Evolutionary conservation across 2,329 filamentous ascomycete genomes (phyloP), one percentile per base, ranked within the genome.

Genomic region (Nemania sp.): DNA sequence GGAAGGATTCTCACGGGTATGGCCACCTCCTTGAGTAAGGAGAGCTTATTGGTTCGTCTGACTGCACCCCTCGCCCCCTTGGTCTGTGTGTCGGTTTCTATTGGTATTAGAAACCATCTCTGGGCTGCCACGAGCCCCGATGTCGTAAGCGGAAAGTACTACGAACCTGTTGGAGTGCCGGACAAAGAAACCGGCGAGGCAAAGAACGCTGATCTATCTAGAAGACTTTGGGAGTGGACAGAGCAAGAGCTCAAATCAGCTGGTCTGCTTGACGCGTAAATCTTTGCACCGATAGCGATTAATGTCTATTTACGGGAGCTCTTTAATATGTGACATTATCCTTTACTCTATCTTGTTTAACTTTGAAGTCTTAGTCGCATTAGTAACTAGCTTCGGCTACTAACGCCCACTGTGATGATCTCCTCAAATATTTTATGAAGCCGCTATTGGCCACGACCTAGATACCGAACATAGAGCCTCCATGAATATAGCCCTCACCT

Each of bases 81-180:
- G 1, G 4, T 72, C 29, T 67, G 66, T 32, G 68, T 72, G 5
- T 27, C 66, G 11, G 56, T 68, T 15, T 47, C 55, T 8, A 63
- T 70, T 29, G 83, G 82, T 0, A 79, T 74, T 3, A 76, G 73
- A 67, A 83, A 81, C 63, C 82, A 84, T 73, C 74, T 85, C 2
- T 84, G 83, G 83, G 82, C 80, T 13, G 76, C 79, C 1, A 78
- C 79, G n/a, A 70, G 77, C 2, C 72, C 73, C 5, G 76, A 78
- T n/a, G 75, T 79, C 0, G 73, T 64, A 27, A 77, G 62, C 32
- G 80, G 80, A 1, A 72, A 60, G 59, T 80, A 78, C 63, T 82
- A 82, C 66, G 69, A 74, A 56, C 79, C 79, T 0, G 73, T 81
- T 3, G 80, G 79, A 2, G 62, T 76, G 1, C 35, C 62, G 8